Evolutionary conservation across 2,329 filamentous ascomycete genomes (phyloP), one percentile per base, ranked within the genome.

Genomic region (Drechslerella stenobrocha): DNA sequence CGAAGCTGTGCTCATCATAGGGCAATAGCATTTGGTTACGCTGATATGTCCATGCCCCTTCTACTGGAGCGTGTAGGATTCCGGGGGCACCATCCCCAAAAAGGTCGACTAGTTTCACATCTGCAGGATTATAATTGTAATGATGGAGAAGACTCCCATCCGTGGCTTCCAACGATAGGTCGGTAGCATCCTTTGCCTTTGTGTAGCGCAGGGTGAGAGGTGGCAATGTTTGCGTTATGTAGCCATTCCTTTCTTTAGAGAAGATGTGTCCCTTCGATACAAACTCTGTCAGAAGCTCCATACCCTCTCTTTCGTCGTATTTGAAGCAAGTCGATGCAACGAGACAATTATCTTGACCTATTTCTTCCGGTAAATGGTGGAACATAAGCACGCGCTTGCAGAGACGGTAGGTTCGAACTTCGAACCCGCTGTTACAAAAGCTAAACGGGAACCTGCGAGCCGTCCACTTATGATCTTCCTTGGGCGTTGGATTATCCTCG

Each of bases 331-430:
- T 26, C 3, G 52, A 47, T 13, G 18, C 13, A 4, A 60, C 47
- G 2, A 60, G 56, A 23, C 35, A 70, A 44, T 74, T 70, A 7
- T 35, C 15, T 22, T 15, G 13, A 1, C 47, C 65, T 0, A 72
- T 53, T 30, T 75, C 61, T 7, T 72, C 61, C 1, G 69, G 70
- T 28, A 77, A 74, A 50, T 75, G 72, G 63, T 77, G 76, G 50
- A 77, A 77, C 72, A 76, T 74, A 0, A 77, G 71, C 13, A 77
- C 50, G 1, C 76, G 57, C 5, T 46, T 58, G 52, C 75, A 77
- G 0, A 75, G 71, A 0, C 75, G 71, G 48, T 74, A 74, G 0
- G 70, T 73, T 0, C 76, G 71, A 1, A 77, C 44, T 46, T 77
- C 75, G 52, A 77, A 77, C 1, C 75, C 74, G 0, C 59, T 3